A percentile compares a stretch with the other conserved stretches of the same genome.
phyloP scores from a whole-genome alignment of 2,329 filamentous ascomycete species.

The Neonectria faginata region DNA sequence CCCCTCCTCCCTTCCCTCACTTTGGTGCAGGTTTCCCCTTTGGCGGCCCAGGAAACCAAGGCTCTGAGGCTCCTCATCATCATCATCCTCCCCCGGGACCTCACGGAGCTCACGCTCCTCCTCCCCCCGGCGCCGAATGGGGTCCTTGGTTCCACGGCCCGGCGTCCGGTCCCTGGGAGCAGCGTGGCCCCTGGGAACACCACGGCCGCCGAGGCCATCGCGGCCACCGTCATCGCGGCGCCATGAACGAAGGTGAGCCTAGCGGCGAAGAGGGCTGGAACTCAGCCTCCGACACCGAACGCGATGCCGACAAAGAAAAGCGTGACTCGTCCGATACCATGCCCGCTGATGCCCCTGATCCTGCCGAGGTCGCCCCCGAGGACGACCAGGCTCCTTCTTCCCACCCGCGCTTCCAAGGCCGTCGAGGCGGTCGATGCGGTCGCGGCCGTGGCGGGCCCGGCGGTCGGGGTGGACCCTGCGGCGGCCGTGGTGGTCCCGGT shows the following conservation, averaged over 20 bases:
- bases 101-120: constrained; percentile 35
- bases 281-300: constrained; percentile 39
- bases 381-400: constrained; percentile 40
- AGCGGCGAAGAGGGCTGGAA: constrained; percentile 29
- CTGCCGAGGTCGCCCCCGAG: constrained; percentile 49
- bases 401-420: constrained; percentile 38
- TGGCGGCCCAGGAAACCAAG: constrained; percentile 34
- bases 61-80: constrained; percentile 15
- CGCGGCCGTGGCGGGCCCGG: constrained; percentile 37
- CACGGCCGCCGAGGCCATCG: constrained; percentile 36
- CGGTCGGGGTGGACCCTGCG: constrained; percentile 36
- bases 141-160: constrained; percentile 43
- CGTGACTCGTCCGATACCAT: constrained; percentile 51
- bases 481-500: constrained; percentile 35
- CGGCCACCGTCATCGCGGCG: constrained; percentile 39
- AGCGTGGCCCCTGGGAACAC: constrained; percentile 39
- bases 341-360: constrained; percentile 47
- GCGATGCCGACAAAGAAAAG: constrained; percentile 47
- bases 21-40: constrained; percentile 53
- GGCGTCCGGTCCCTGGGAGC: constrained; percentile 18
- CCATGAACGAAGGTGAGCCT: constrained; percentile 40
- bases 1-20: constrained; percentile 38
- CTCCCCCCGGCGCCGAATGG: constrained; percentile 41
- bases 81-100: constrained; percentile 24
- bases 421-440: constrained; percentile 33